These are phyloP conservation scores for Vaccinium corymbosum DNA, from an alignment of 148 eudicot species.

Conservation along the genomic window DNA sequence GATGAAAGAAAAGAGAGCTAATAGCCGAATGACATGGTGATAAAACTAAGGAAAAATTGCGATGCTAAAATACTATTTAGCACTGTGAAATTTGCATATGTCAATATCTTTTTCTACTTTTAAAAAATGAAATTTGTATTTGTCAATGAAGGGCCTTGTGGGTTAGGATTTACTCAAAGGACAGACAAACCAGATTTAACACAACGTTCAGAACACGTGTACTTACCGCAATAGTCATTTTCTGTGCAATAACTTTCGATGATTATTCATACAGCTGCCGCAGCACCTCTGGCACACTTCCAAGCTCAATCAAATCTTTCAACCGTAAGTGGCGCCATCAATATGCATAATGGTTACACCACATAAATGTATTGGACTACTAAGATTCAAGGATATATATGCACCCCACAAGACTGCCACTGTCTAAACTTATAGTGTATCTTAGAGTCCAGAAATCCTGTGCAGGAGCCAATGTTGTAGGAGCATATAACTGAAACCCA, in stretches of 20 bases:
- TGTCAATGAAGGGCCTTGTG: neutral
- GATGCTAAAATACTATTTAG: too few relatives aligned
- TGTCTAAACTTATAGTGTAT: constrained; percentile 80
- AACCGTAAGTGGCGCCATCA: neutral
- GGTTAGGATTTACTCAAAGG: neutral
- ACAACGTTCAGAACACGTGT: neutral
- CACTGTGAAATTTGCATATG: too few relatives aligned
- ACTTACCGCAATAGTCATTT: constrained; percentile 89
- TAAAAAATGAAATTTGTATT: neutral
- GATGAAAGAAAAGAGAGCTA: too few relatives aligned
- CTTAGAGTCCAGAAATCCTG: constrained; percentile 94
- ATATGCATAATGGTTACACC: neutral
- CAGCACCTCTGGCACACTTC: constrained; percentile 91
- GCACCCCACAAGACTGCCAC: constrained; percentile 92
- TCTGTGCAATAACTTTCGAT: constrained; percentile 91
- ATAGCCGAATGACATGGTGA: too few relatives aligned
- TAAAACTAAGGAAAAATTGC: too few relatives aligned
- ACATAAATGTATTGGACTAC: neutral
- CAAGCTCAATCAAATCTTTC: constrained; percentile 39
- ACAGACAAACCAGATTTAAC: neutral
- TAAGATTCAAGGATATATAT: too few relatives aligned
- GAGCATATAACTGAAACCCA: constrained; percentile 64
- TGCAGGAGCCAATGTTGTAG: constrained; percentile 92
- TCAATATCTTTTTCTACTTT: too few relatives aligned
- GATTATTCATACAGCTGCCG: constrained; percentile 82